Evolutionary conservation across 148 eudicot genomes (phyloP).

Genomic region (Rhododendron simsii): DNA sequence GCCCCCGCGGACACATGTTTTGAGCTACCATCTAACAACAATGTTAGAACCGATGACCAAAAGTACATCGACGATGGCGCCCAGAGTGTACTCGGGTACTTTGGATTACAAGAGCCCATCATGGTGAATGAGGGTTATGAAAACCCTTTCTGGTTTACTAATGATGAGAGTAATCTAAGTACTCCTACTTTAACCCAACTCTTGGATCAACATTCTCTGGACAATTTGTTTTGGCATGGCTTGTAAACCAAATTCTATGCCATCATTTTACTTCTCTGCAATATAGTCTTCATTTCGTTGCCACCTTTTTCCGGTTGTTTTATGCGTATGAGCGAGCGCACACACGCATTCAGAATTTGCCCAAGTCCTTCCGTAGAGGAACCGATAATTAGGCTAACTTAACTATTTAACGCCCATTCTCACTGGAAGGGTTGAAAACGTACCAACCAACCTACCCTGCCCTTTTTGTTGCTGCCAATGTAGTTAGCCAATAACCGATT

Average conservation of each 20-base stretch:
- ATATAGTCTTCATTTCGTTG: neutral
- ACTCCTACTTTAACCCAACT: neutral
- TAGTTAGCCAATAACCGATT: too few relatives aligned
- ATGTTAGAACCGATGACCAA: neutral
- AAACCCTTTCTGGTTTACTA: slow-evolving; percentile 3
- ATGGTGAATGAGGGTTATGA: neutral
- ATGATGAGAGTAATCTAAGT: neutral
- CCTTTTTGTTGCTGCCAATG: too few relatives aligned
- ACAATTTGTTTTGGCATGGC: slow-evolving; percentile 9
- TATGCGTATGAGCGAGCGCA: too few relatives aligned
- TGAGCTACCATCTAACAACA: neutral
- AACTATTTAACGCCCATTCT: too few relatives aligned
- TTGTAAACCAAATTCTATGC: neutral
- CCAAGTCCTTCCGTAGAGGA: too few relatives aligned
- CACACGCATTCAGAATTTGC: too few relatives aligned
- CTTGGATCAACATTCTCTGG: slow-evolving; percentile 5
- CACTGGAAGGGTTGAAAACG: too few relatives aligned
- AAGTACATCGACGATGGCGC: neutral
- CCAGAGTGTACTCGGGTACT: neutral
- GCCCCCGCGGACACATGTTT: neutral
- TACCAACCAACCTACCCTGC: too few relatives aligned
- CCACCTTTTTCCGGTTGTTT: neutral
- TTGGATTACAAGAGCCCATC: neutral
- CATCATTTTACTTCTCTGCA: neutral
- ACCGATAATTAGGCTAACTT: too few relatives aligned